Conservation (phyloP, 371 early-diverging fungal species). For the Rhizomucor miehei region DNA sequence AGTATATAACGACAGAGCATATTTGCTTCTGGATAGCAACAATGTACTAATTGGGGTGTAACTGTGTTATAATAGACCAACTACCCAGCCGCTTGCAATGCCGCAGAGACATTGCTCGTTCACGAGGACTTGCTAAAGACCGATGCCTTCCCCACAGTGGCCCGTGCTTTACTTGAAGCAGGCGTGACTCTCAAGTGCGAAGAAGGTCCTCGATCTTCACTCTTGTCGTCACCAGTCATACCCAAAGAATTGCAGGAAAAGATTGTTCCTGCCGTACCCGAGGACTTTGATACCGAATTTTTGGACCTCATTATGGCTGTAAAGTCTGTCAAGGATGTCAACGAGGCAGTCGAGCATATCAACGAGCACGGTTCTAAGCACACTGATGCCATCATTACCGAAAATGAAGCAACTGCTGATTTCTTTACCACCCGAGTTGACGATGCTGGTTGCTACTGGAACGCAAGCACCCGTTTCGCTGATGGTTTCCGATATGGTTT, state of each 20-base stretch:
- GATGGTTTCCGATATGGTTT: constrained; percentile 98
- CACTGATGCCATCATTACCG: constrained; percentile 92
- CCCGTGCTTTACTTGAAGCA: constrained; percentile 50
- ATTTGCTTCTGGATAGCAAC: neutral
- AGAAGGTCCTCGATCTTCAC: constrained; percentile 19
- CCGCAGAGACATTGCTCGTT: constrained; percentile 90
- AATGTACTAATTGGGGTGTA: neutral
- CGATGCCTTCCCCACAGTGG: constrained; percentile 47
- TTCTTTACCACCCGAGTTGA: constrained; percentile 89
- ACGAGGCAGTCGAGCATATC: constrained; percentile 88
- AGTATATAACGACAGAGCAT: neutral
- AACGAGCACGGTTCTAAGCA: constrained; percentile 92
- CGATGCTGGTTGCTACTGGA: constrained; percentile 97
- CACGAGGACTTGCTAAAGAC: constrained; percentile 57
- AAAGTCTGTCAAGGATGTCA: constrained; percentile 68
- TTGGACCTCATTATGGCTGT: constrained; percentile 85
- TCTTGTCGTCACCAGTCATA: constrained; percentile 13
- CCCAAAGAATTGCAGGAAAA: constrained; percentile 15
- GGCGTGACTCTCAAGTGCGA: constrained; percentile 69
- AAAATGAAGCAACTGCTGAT: constrained; percentile 68
- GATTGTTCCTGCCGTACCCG: constrained; percentile 27
- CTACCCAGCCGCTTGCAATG: constrained; percentile 96
- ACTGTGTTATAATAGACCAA: constrained; percentile 56
- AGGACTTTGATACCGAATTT: constrained; percentile 89
- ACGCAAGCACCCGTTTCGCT: constrained; percentile 94